These are phyloP conservation scores for Fraxinus albicans DNA, from an alignment of 305 asterid genomes.

Conservation along the genomic window DNA sequence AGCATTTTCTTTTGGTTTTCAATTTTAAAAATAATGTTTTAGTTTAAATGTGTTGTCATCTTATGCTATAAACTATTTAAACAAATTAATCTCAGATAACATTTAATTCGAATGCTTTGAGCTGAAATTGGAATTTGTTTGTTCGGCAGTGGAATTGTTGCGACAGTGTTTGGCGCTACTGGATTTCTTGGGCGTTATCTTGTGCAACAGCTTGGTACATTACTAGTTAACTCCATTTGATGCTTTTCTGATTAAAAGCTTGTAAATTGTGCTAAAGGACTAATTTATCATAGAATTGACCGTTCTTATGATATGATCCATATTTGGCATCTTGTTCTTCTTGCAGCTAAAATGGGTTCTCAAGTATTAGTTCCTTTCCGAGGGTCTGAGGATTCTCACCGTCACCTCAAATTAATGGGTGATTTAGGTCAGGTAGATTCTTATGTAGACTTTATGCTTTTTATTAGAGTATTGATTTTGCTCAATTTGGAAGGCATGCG, in stretches of 20 bases:
- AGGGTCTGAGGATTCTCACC: constrained; percentile 89
- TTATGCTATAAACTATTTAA: neutral
- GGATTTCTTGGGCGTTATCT: constrained; percentile 95
- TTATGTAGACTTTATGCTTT: neutral
- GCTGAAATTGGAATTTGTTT: constrained; percentile 24
- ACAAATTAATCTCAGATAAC: neutral
- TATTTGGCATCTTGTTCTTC: constrained; percentile 14
- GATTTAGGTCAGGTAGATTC: constrained; percentile 92
- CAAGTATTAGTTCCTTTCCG: constrained; percentile 97
- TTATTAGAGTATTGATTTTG: neutral
- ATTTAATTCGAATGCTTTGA: neutral
- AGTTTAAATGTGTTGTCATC: neutral
- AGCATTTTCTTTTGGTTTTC: neutral
- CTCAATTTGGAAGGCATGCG: constrained; percentile 9
- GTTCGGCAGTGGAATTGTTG: constrained; percentile 82
- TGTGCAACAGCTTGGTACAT: constrained; percentile 88
- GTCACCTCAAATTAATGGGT: constrained; percentile 99
- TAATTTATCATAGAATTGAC: constrained; percentile 16
- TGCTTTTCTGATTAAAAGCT: constrained; percentile 9
- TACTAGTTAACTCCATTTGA: constrained; percentile 2
- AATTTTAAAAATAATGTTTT: neutral
- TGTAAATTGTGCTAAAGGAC: neutral
- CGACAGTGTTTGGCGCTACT: constrained; percentile 96
- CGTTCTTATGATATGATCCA: constrained; percentile 7
- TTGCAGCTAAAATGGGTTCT: constrained; percentile 91